These are phyloP conservation scores for Globisporangium radiosum DNA, from an alignment of 352 stramenopile species.

Conservation along the genomic window DNA sequence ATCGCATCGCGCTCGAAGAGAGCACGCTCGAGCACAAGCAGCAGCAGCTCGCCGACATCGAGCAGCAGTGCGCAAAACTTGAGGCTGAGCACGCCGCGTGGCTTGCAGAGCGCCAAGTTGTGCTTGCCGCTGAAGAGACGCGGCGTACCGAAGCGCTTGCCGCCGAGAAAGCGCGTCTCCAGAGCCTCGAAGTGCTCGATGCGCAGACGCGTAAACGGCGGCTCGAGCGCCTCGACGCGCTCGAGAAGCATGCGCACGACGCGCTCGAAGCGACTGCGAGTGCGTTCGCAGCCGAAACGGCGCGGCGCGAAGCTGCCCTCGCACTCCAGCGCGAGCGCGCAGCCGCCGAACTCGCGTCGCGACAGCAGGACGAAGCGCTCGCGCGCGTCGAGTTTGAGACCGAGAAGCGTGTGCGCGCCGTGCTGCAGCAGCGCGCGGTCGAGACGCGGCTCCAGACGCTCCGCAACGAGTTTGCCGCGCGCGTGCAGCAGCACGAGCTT, in stretches of 20 bases:
- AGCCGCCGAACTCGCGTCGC: conserved; percentile 63
- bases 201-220: conserved; percentile 57
- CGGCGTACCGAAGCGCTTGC: conserved; percentile 47
- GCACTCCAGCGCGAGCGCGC: conserved; percentile 50
- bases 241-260: conserved; percentile 57
- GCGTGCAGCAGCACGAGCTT: conserved; percentile 65
- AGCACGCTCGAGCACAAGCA: conserved; percentile 59
- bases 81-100: conserved; percentile 59
- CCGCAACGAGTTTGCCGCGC: conserved; percentile 63
- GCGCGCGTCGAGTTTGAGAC: conserved; percentile 67
- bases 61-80: conserved; percentile 42
- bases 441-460: conserved; percentile 62
- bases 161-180: conserved; percentile 56
- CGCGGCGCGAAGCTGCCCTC: conserved; percentile 45
- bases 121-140: conserved; percentile 59
- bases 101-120: conserved; percentile 48
- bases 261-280: conserved; percentile 56
- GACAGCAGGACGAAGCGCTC: conserved; percentile 71
- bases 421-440: conserved; percentile 55
- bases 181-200: conserved; percentile 66
- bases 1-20: conserved; percentile 76
- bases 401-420: conserved; percentile 46
- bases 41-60: conserved; percentile 45
- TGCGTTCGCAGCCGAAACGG: conserved; percentile 56
- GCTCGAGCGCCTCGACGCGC: conserved; percentile 47